Conservation (phyloP, 805 yeast genomes). For the Myxozyma kluyveri region DNA sequence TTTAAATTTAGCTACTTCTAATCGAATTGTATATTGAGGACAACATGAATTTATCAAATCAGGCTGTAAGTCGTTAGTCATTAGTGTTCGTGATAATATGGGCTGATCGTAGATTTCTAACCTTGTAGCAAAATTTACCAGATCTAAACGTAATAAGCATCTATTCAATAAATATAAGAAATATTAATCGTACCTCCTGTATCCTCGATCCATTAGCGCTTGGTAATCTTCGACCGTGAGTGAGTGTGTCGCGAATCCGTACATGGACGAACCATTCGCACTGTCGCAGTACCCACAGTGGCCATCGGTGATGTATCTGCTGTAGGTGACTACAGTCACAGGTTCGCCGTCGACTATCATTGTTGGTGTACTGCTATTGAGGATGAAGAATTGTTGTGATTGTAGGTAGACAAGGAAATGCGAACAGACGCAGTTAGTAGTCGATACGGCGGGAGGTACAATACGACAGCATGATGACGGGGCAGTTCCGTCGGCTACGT, state of each 20-base stretch:
- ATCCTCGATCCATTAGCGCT: conserved; percentile 65
- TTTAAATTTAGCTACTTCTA: conserved; percentile 47
- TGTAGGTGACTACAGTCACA: conserved; percentile 10
- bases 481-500: no score
- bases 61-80: conserved; percentile 43
- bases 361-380: no score
- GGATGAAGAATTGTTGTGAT: no score
- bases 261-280: conserved; percentile 31
- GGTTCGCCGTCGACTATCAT: conserved; percentile 12
- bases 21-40: conserved; percentile 71
- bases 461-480: no score
- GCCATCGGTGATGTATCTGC: conserved; percentile 24
- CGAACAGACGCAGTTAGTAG: no score
- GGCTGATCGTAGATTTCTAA: not conserved
- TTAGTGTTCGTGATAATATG: not conserved
- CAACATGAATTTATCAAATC: conserved; percentile 76
- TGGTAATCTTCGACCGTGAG: conserved; percentile 59
- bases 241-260: conserved; percentile 43
- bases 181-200: conserved; percentile 31
- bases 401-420: no score
- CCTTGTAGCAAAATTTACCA: conserved; percentile 60
- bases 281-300: conserved; percentile 75
- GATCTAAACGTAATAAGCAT: conserved; percentile 47
- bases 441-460: no score
- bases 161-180: not conserved